Conservation (phyloP, 2,329 filamentous ascomycete genomes). For the Alternaria metachromatica region DNA sequence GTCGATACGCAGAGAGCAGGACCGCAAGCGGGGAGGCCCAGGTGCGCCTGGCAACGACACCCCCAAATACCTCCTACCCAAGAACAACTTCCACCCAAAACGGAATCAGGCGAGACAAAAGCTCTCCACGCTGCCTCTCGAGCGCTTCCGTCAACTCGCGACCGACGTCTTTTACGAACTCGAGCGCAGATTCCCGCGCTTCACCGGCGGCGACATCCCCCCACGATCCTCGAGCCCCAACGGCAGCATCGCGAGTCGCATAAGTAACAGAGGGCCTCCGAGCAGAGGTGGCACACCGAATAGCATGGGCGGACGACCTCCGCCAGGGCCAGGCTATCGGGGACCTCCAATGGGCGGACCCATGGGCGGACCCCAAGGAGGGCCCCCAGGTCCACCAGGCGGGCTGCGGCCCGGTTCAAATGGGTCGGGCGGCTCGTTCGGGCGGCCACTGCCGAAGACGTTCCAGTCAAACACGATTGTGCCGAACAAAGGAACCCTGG, state of each 20-base stretch:
- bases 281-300: conserved; percentile 65
- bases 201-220: conserved; percentile 72
- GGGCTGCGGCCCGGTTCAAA: conserved; percentile 31
- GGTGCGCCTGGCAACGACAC: conserved; percentile 56
- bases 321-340: conserved; percentile 41
- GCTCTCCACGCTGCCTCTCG: conserved; percentile 84
- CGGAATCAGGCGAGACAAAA: conserved; percentile 97
- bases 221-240: conserved; percentile 72
- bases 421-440: conserved; percentile 66
- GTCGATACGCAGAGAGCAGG: conserved; percentile 81
- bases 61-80: conserved; percentile 75
- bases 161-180: conserved; percentile 97
- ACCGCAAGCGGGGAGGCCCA: conserved; percentile 53
- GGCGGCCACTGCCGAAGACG: conserved; percentile 82
- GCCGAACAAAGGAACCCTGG: conserved; percentile 96
- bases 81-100: conserved; percentile 91
- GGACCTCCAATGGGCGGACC: conserved; percentile 22
- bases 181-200: conserved; percentile 85
- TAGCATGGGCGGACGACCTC: conserved; percentile 56
- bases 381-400: conserved; percentile 49
- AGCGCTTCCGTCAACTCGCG: conserved; percentile 87
- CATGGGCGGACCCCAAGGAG: conserved; percentile 53
- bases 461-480: conserved; percentile 96
- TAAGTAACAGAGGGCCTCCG: conserved; percentile 61
- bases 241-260: conserved; percentile 62